Evolutionary conservation across 2,329 filamentous ascomycete genomes (phyloP), one percentile per base, ranked within the genome.

Genomic region (Trichophyton rubrum): DNA sequence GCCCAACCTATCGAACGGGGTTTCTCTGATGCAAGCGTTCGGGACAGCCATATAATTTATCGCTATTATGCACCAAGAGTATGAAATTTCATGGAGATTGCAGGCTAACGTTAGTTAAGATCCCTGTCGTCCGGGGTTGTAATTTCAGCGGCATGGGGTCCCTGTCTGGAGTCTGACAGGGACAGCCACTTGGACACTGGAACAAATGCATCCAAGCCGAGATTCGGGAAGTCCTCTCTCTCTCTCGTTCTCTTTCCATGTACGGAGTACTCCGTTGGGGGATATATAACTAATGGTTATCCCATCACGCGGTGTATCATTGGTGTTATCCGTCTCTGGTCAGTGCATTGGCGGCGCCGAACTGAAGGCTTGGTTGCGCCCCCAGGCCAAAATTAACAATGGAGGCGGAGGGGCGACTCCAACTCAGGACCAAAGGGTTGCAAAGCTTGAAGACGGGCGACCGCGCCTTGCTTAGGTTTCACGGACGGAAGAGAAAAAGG

Each of bases 121-220:
- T 15, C 51, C 51, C 9, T 69, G 9, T 69, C 66, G 8, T 66
- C 66, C 7, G 68, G 66, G 8, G 64, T 62, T 7, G 71, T 61
- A 13, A 65, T 63, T 56, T 2, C 17, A 24, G 9, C 5, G 13
- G 51, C 51, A 38, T 55, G 51, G 51, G 51, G 11, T 2, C 51
- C 51, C 51, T 20, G 45, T 13, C 9, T 20, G 27, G 51, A 38
- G 33, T 35, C 30, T 15, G 51, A 20, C 27, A 33, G 5, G 11
- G 27, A 11, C 45, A 53, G 51, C 30, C 51, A 55, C 51, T 55
- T 35, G 51, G 51, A 30, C 51, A 9, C n/a, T 27, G 45, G 20
- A n/a, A 24, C 45, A 15, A 27, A 17, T 51, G 20, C 20, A 15
- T 24, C 47, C 22, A 55, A 55, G 51, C 51, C 51, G 51, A 55